Evolutionary conservation across 768 basidiomycete genomes (phyloP).

Genomic region (Chalciporus piperatus): DNA sequence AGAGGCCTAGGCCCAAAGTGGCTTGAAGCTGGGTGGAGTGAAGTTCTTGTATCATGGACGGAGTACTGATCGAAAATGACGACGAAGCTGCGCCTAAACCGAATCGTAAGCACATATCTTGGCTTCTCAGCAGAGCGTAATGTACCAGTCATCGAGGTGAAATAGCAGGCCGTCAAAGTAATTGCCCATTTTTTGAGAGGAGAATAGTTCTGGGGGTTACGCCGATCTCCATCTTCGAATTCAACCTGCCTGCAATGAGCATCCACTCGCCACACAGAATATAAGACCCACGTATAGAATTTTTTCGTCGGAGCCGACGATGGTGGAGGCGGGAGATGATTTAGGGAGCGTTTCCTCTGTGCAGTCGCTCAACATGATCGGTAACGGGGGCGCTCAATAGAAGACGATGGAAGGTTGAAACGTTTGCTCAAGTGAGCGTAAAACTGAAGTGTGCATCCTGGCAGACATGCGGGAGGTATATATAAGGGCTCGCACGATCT

Average conservation of each 20-base stretch:
- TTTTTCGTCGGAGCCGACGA: constrained; percentile 2
- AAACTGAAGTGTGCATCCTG: background rate
- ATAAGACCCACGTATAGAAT: constrained; percentile 9
- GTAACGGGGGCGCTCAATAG: background rate
- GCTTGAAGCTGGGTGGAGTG: constrained; percentile 44
- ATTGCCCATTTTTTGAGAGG: constrained; percentile 41
- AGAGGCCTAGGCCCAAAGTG: constrained; percentile 49
- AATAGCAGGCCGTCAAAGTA: constrained; percentile 31
- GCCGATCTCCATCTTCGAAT: constrained; percentile 35
- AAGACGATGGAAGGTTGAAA: background rate
- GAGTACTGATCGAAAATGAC: constrained; percentile 52
- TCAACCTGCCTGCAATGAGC: constrained; percentile 33
- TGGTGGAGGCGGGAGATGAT: background rate
- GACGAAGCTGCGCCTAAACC: constrained; percentile 45
- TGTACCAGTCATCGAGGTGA: constrained; percentile 23
- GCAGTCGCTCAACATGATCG: constrained; percentile 11
- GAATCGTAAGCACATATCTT: background rate
- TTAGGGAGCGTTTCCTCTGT: background rate
- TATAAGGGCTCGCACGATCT: constrained; percentile 7
- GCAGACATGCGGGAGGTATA: constrained; percentile 6
- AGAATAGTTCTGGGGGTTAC: constrained; percentile 39
- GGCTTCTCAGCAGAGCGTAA: background rate
- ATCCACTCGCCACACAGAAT: background rate
- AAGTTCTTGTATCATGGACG: constrained; percentile 49
- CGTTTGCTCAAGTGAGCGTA: background rate